These are phyloP conservation scores for Phytophthora meadii DNA, from an alignment of 352 stramenopile genomes.

Conservation along the genomic window DNA sequence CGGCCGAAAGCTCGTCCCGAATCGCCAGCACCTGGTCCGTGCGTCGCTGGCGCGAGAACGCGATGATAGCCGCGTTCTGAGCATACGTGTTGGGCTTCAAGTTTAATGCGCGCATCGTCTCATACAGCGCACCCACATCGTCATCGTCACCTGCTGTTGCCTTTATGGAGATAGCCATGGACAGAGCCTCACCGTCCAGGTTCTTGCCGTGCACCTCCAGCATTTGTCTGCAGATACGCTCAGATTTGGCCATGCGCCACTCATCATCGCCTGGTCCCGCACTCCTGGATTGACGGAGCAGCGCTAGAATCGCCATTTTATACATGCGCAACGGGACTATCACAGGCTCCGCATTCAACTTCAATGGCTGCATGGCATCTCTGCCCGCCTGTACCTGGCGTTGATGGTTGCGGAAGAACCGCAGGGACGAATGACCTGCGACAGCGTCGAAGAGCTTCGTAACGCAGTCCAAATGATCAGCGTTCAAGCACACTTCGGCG, in stretches of 20 bases:
- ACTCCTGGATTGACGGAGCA: slow-evolving; percentile 51
- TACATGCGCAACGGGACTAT: slow-evolving; percentile 70
- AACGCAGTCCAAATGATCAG: slow-evolving; percentile 54
- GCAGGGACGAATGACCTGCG: slow-evolving; percentile 51
- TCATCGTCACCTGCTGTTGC: slow-evolving; percentile 73
- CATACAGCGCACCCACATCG: slow-evolving; percentile 77
- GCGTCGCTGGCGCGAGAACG: slow-evolving; percentile 66
- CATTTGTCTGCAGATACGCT: slow-evolving; percentile 75
- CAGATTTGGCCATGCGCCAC: slow-evolving; percentile 57
- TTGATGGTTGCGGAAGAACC: slow-evolving; percentile 31
- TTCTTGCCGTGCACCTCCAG: slow-evolving; percentile 54
- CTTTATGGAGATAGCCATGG: slow-evolving; percentile 83
- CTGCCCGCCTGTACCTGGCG: slow-evolving; percentile 24
- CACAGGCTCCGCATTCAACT: slow-evolving; percentile 21
- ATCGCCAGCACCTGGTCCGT: slow-evolving; percentile 69
- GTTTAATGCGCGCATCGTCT: slow-evolving; percentile 69
- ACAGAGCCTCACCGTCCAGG: slow-evolving; percentile 74
- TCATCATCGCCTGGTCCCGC: slow-evolving; percentile 11
- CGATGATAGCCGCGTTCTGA: slow-evolving; percentile 74
- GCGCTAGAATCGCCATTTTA: slow-evolving; percentile 63
- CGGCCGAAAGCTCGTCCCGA: slow-evolving; percentile 49
- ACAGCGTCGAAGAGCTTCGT: slow-evolving; percentile 69
- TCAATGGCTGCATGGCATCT: slow-evolving; percentile 14
- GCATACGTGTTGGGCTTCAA: slow-evolving; percentile 80
- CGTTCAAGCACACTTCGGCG: slow-evolving; percentile 65